Base-by-base conservation (phyloP, 495 filamentous ascomycete species). In the Penicillium subrubescens region DNA sequence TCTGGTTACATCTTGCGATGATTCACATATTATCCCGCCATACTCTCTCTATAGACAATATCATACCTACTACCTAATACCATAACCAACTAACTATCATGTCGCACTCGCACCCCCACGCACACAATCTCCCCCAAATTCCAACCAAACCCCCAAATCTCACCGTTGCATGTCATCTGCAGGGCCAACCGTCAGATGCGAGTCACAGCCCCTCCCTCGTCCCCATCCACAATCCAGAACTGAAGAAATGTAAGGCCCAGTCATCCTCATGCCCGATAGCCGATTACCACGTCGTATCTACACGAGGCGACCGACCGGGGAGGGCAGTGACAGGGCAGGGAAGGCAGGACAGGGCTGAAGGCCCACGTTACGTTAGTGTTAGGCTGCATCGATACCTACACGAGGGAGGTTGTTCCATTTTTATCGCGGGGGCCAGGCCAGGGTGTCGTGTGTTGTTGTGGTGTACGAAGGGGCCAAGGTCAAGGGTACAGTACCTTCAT, bases 101-200 rank as follows among this genome's bases (percentile, higher is more conserved):
- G 12, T 15, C 6, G 12, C 15, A 12, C 12, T 15, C 3, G 2
- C 7, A 4, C 43, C 43, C 43, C 43, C n/a, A 48, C 43, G 11
- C 43, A 1, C 43, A 19, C 50, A 53, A 44, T 41, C 6, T 25
- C 33, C 35, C 27, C 55, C 33, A 37, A 57, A 21, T 27, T 2
- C 25, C 4, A 4, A n/a, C 46, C 4, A 17, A 25, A 19, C n/a
- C 10, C 33, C 15, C 31, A 57, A 44, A 54, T 55, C 63, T 66
- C 44, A 66, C 66, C 62, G 62, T 68, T 68, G 66, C 62, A 59
- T 61, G 35, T 55, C 3, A 31, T 64, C 58, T 68, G 66, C 59
- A 64, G 59, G 62, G 54, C 65, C 58, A 34, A 21, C 61, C 44
- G 58, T 51, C 58, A 19, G 64, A 52, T 37, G 59, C 64, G 35